Evolutionary conservation across 78 protist species (phyloP).

Genomic region (Speleostelium caveatum): DNA sequence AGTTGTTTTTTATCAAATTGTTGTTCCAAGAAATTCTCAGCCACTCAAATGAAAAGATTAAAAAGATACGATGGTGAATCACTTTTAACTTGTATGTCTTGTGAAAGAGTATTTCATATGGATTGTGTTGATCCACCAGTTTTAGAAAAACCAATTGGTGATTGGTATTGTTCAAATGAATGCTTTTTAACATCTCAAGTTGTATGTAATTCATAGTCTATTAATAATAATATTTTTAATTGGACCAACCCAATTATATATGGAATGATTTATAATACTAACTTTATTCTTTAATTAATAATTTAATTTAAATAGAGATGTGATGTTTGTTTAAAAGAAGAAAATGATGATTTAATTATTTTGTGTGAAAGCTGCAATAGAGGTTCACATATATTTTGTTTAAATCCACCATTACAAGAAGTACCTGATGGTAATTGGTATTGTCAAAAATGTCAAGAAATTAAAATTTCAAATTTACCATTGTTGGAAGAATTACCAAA

Average conservation of each 20-base stretch:
- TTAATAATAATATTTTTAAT: not conserved
- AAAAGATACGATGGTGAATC: constrained; percentile 1
- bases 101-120: constrained; percentile 37
- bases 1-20: constrained; percentile 32
- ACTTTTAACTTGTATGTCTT: constrained; percentile 17
- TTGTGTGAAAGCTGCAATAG: constrained; percentile 23
- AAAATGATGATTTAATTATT: constrained; percentile 12
- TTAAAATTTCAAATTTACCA: not conserved
- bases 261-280: no score
- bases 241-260: not conserved
- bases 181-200: constrained; percentile 12
- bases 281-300: not conserved
- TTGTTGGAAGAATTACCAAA: constrained; percentile 28
- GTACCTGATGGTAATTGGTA: constrained; percentile 46
- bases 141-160: not conserved
- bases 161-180: constrained; percentile 65
- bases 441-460: constrained; percentile 1
- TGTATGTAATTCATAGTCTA: constrained; percentile 17
- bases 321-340: constrained; percentile 5
- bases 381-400: constrained; percentile 57
- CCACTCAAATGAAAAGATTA: constrained; percentile 13
- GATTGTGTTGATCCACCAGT: constrained; percentile 44
- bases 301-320: constrained; percentile 19
- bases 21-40: not conserved
- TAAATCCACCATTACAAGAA: constrained; percentile 20